These are phyloP conservation scores for Phallus indusiatus DNA, from an alignment of 768 basidiomycete species.

Conservation along the genomic window DNA sequence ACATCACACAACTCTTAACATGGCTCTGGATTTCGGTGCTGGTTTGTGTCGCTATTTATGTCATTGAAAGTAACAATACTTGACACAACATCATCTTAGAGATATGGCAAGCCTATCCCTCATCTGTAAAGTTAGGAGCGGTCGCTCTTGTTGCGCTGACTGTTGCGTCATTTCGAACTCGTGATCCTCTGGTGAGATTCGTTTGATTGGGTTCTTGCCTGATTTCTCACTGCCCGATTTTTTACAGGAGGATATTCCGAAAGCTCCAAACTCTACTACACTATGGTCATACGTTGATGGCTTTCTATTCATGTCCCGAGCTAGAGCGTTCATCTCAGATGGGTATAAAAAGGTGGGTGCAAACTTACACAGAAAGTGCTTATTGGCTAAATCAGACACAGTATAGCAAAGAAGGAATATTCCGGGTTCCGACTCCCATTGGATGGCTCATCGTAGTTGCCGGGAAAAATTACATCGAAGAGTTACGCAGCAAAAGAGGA, in stretches of 20 bases:
- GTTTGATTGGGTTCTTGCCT: neutral
- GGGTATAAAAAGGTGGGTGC: neutral
- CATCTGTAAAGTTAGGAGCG: neutral
- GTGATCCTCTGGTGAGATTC: neutral
- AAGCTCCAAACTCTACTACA: neutral
- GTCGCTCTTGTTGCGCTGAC: neutral
- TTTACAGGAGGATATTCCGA: neutral
- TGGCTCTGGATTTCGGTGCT: neutral
- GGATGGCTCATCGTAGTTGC: neutral
- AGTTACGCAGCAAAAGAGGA: constrained; percentile 6
- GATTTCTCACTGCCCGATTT: neutral
- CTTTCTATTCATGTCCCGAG: neutral
- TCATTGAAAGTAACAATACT: no score
- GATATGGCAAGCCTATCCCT: neutral
- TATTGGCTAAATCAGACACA: neutral
- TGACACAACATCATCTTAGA: neutral
- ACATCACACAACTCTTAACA: neutral
- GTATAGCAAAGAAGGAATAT: neutral
- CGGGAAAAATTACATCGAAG: neutral
- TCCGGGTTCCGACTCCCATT: neutral
- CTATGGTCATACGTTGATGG: neutral
- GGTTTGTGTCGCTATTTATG: neutral
- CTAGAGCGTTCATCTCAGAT: neutral
- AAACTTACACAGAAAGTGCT: neutral
- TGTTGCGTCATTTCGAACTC: neutral